Percentiles rank a stretch among this genome's conserved stretches.
Evolutionary conservation across 208 protist genomes (phyloP).

Genomic region (Wallacemonas sp.): DNA sequence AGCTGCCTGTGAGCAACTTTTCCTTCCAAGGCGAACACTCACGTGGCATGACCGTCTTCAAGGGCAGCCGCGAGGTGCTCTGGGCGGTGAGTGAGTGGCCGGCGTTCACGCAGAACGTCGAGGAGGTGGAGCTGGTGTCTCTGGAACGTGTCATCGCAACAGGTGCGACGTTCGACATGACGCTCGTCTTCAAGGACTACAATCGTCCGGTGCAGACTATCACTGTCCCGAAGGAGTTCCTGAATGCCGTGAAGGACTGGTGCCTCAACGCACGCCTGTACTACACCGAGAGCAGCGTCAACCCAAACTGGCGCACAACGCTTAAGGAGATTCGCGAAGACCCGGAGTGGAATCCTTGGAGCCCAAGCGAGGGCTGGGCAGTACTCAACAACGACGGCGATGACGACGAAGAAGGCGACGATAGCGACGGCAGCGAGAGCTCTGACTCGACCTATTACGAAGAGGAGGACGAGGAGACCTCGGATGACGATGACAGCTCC

Average conservation of each 20-base stretch:
- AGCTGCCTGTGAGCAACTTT: conserved; percentile 81
- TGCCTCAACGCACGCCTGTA: conserved; percentile 74
- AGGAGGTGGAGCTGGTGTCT: conserved; percentile 94
- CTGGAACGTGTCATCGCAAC: conserved; percentile 92
- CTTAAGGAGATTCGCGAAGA: conserved; percentile 89
- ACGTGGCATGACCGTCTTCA: conserved; percentile 73
- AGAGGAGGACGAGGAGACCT: conserved; percentile 70
- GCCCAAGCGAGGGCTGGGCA: conserved; percentile 60
- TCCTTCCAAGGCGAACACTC: conserved; percentile 83
- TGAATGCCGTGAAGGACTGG: conserved; percentile 83
- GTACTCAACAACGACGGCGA: conserved; percentile 65
- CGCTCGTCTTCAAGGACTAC: conserved; percentile 98
- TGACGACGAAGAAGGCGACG: conserved; percentile 89
- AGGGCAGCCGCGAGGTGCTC: conserved; percentile 74
- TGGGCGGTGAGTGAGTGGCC: conserved; percentile 88
- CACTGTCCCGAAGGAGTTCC: conserved; percentile 43
- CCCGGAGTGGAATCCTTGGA: conserved; percentile 83
- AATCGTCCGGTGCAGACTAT: conserved; percentile 66
- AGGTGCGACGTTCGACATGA: conserved; percentile 96
- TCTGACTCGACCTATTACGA: conserved; percentile 82
- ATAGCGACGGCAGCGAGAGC: conserved; percentile 57
- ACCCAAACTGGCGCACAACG: conserved; percentile 71
- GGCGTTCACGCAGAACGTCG: conserved; percentile 92
- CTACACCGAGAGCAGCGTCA: conserved; percentile 83
- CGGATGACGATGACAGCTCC: conserved; percentile 59